Conservation (phyloP, 495 filamentous ascomycete species). For the Xylaria intraflava region DNA sequence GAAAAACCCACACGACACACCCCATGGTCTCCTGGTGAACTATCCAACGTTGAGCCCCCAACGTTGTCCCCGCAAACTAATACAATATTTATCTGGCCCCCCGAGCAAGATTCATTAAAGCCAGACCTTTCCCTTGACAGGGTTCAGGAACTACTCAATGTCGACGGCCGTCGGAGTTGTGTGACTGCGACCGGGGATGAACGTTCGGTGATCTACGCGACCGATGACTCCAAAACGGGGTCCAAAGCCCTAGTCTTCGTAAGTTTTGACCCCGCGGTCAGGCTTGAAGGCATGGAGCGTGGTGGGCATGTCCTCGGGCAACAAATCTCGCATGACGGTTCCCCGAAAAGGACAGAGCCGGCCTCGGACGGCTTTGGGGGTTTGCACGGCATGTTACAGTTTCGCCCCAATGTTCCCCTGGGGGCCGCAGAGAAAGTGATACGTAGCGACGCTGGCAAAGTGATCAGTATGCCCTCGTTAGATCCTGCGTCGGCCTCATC, state of each 20-base stretch:
- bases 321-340: background rate
- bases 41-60: background rate
- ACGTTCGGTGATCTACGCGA: slow-evolving; percentile 53
- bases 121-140: slow-evolving; percentile 30
- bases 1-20: background rate
- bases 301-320: slow-evolving; percentile 24
- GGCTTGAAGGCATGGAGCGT: slow-evolving; percentile 31
- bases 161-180: slow-evolving; percentile 39
- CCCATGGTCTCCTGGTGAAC: background rate
- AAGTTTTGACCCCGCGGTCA: slow-evolving; percentile 53
- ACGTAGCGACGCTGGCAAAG: slow-evolving; percentile 2
- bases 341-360: background rate
- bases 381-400: background rate
- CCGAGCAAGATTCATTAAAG: slow-evolving; percentile 34
- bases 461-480: background rate
- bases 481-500: background rate
- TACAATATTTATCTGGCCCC: slow-evolving; percentile 54
- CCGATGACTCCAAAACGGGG: slow-evolving; percentile 32
- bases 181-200: slow-evolving; percentile 54
- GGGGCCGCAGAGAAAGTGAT: slow-evolving; percentile 1
- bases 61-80: slow-evolving; percentile 31
- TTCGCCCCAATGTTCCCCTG: background rate
- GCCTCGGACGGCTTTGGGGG: background rate
- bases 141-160: slow-evolving; percentile 53
- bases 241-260: slow-evolving; percentile 51